phyloP scores from a whole-genome alignment of 2,329 filamentous ascomycete genomes.

The Cladosporium sp. region DNA sequence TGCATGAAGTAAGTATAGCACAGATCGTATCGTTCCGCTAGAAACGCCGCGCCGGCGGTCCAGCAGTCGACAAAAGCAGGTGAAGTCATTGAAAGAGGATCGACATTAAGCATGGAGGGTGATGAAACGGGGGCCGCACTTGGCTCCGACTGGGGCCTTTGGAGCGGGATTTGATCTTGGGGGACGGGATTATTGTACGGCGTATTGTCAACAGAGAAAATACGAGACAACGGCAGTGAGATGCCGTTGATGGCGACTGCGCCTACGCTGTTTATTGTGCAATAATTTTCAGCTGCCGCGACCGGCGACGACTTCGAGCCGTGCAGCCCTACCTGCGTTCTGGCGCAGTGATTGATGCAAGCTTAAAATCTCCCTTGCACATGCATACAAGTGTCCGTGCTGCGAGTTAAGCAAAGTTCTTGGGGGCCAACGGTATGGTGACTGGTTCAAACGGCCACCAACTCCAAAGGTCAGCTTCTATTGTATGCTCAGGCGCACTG shows the following conservation, averaged over 20 bases:
- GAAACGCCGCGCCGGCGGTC: conserved; percentile 3
- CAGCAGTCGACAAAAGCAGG: neutral
- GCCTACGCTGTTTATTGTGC: too few relatives aligned
- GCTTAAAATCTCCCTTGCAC: conserved; percentile 4
- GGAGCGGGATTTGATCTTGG: neutral
- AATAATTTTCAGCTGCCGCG: neutral
- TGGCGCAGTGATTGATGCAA: neutral
- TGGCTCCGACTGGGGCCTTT: neutral
- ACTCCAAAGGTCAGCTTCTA: too few relatives aligned
- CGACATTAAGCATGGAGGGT: neutral
- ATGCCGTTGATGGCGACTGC: too few relatives aligned
- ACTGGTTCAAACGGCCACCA: neutral
- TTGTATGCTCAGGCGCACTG: too few relatives aligned
- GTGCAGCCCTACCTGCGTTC: neutral
- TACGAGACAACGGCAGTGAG: neutral
- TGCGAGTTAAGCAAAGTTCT: neutral
- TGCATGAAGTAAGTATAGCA: conserved; percentile 9
- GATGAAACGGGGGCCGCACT: conserved; percentile 3
- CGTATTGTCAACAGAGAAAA: neutral
- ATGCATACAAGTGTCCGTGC: conserved; percentile 3
- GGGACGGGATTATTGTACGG: neutral
- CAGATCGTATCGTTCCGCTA: neutral
- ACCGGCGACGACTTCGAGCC: too few relatives aligned
- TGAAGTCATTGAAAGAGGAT: conserved; percentile 11
- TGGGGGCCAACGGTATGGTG: neutral